Conservation (phyloP, 2,329 filamentous ascomycete species). For the Ophiostoma sp. region DNA sequence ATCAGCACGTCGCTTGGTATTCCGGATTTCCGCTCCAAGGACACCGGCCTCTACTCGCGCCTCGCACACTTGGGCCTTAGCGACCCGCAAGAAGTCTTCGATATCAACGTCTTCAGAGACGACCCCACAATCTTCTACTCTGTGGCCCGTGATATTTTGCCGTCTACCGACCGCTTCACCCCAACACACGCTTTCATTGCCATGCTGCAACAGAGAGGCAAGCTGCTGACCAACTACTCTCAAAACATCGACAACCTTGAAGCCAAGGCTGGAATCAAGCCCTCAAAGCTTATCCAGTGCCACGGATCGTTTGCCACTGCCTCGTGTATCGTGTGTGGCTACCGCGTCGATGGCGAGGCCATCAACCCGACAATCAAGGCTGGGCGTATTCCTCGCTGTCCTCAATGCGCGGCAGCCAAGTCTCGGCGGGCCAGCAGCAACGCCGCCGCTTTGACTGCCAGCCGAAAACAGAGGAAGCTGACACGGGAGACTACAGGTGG, state of each 20-base stretch:
- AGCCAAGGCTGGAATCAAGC: conserved; percentile 72
- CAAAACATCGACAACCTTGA: conserved; percentile 99
- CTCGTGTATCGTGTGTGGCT: conserved; percentile 75
- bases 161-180: conserved; percentile 71
- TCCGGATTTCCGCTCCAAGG: conserved; percentile 91
- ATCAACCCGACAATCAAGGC: conserved; percentile 77
- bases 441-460: not conserved
- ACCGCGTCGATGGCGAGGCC: conserved; percentile 65
- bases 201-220: conserved; percentile 78
- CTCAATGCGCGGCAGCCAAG: conserved; percentile 57
- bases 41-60: conserved; percentile 84
- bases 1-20: conserved; percentile 97
- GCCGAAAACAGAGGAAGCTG: not conserved
- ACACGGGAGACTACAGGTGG: not conserved
- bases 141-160: conserved; percentile 84
- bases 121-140: conserved; percentile 85
- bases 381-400: conserved; percentile 71
- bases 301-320: conserved; percentile 95
- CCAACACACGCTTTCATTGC: conserved; percentile 93
- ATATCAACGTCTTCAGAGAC: conserved; percentile 78
- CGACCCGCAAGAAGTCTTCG: conserved; percentile 93
- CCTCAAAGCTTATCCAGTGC: conserved; percentile 85
- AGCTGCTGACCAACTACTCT: conserved; percentile 93
- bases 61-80: conserved; percentile 69
- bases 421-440: not conserved